Evolutionary conservation across 805 yeast species (phyloP).

Genomic region (Pichia insulana): DNA sequence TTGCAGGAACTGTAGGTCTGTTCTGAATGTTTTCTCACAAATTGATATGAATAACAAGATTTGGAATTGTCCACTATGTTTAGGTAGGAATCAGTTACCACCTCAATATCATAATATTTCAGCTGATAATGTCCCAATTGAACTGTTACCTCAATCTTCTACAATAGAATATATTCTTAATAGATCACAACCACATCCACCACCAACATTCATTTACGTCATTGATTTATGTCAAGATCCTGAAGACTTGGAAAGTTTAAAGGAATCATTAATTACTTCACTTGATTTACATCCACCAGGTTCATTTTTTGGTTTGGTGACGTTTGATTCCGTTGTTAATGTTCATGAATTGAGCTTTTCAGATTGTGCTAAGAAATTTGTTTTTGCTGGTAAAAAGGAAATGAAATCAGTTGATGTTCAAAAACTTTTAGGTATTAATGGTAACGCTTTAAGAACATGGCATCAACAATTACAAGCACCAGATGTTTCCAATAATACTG

Average conservation of each 20-base stretch:
- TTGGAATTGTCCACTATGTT: conserved; percentile 86
- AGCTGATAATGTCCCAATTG: conserved; percentile 72
- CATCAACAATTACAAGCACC: conserved; percentile 31
- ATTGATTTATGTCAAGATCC: conserved; percentile 86
- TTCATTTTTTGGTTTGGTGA: conserved; percentile 77
- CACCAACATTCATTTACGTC: conserved; percentile 80
- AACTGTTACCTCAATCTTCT: conserved; percentile 56
- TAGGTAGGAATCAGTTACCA: conserved; percentile 70
- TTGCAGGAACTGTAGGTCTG: conserved; percentile 79
- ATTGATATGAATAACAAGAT: conserved; percentile 65
- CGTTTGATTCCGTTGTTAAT: conserved; percentile 85
- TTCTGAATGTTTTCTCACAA: conserved; percentile 79
- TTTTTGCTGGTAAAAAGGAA: conserved; percentile 86
- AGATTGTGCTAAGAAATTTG: conserved; percentile 62
- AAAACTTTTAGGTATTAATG: conserved; percentile 29
- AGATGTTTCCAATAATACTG: conserved; percentile 22
- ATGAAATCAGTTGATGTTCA: conserved; percentile 37
- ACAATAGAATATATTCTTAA: conserved; percentile 81
- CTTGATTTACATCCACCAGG: conserved; percentile 81
- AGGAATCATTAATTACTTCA: conserved; percentile 69
- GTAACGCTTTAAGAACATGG: conserved; percentile 31
- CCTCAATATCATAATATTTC: conserved; percentile 70
- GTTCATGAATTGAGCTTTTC: conserved; percentile 69
- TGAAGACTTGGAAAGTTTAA: conserved; percentile 76
- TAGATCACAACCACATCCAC: conserved; percentile 51